Conservation (phyloP, 2,329 filamentous ascomycete species). For the Arthrobotrys pseudoclavata region DNA sequence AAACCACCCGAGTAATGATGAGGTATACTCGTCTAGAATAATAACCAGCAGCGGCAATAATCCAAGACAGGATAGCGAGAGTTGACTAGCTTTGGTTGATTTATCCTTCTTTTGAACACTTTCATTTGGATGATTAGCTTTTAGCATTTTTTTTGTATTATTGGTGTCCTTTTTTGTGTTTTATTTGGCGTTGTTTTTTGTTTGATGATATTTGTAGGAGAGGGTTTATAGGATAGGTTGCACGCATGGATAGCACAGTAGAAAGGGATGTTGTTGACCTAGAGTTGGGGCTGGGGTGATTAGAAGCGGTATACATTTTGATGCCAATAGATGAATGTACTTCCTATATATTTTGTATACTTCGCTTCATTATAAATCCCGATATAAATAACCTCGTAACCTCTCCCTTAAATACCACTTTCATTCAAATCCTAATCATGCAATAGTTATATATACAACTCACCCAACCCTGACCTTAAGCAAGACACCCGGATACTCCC, state of each 20-base stretch:
- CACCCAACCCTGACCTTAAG: neutral
- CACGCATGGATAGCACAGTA: conserved; percentile 5
- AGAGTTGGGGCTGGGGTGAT: neutral
- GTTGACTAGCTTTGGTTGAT: conserved; percentile 47
- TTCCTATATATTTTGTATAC: too few species aligned
- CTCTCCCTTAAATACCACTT: too few species aligned
- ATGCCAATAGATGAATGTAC: neutral
- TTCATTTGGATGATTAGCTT: conserved; percentile 1
- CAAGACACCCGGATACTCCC: neutral
- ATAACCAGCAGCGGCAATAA: conserved; percentile 12
- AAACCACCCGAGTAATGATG: conserved; percentile 31
- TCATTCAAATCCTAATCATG: too few species aligned
- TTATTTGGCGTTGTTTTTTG: neutral
- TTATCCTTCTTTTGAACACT: conserved; percentile 35
- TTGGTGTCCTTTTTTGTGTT: conserved; percentile 1
- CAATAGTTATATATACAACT: too few species aligned
- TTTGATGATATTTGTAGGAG: neutral
- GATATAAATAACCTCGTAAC: too few species aligned
- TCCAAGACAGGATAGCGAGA: conserved; percentile 29
- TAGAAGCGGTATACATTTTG: neutral
- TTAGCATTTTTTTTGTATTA: conserved; percentile 25
- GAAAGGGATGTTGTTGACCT: neutral
- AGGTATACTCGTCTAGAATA: conserved; percentile 33
- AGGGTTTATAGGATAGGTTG: neutral
- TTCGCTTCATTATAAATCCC: too few species aligned